A percentile compares a stretch with the other conserved stretches of the same genome.
These are phyloP conservation scores for Colletotrichum sp. DNA, from an alignment of 2,329 filamentous ascomycete genomes.

Conservation along the genomic window DNA sequence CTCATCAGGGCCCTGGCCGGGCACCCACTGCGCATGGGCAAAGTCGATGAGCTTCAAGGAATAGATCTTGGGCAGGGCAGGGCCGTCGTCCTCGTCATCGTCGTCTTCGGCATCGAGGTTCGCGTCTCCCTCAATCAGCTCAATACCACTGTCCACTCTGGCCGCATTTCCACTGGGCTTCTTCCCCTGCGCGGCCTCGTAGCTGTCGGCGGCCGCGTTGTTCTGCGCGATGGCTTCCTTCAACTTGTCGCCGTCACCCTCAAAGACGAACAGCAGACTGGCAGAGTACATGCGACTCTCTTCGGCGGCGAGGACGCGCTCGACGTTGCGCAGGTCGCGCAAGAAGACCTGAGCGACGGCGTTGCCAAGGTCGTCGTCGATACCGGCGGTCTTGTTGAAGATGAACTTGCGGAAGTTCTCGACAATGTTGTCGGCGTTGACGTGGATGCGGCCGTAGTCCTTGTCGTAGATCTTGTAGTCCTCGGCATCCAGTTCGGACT, in stretches of 20 bases:
- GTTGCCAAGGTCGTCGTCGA: slow-evolving; percentile 62
- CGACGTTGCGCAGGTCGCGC: slow-evolving; percentile 56
- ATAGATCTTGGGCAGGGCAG: slow-evolving; percentile 67
- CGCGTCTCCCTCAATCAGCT: slow-evolving; percentile 32
- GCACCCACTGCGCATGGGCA: slow-evolving; percentile 86
- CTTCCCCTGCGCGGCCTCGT: slow-evolving; percentile 30
- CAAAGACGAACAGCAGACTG: slow-evolving; percentile 67
- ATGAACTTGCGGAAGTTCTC: slow-evolving; percentile 62
- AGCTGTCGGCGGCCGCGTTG: slow-evolving; percentile 56
- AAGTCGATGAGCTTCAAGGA: slow-evolving; percentile 94
- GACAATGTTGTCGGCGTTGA: slow-evolving; percentile 59
- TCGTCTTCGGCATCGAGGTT: slow-evolving; percentile 18
- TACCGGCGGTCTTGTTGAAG: slow-evolving; percentile 62
- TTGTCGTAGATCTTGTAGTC: slow-evolving; percentile 67
- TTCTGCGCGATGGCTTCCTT: slow-evolving; percentile 59
- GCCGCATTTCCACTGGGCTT: slow-evolving; percentile 36
- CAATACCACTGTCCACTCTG: slow-evolving; percentile 62
- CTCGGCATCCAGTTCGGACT: slow-evolving; percentile 55
- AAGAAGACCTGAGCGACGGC: slow-evolving; percentile 60
- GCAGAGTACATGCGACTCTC: slow-evolving; percentile 70
- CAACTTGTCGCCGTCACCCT: slow-evolving; percentile 65
- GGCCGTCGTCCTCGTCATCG: slow-evolving; percentile 45
- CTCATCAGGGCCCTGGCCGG: slow-evolving; percentile 84
- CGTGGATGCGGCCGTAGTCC: slow-evolving; percentile 60
- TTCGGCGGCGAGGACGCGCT: slow-evolving; percentile 57